A percentile compares a stretch with the other conserved stretches of the same genome.
phyloP scores from a whole-genome alignment of 1,139 yeast genomes.

The Magnusiomyces starmeri region DNA sequence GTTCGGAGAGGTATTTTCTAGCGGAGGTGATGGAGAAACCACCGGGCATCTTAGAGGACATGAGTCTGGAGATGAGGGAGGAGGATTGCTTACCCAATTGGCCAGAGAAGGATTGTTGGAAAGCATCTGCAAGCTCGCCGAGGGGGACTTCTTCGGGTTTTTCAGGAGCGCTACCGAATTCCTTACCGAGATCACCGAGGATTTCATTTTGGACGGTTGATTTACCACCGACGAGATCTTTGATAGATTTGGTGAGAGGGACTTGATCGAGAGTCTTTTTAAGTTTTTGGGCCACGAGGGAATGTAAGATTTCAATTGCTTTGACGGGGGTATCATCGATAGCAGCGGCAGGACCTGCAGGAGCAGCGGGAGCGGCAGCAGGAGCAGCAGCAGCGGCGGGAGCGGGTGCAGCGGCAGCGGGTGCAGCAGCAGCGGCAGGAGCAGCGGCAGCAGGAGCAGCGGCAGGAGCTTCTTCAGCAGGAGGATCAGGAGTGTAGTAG shows the following conservation, averaged over 20 bases:
- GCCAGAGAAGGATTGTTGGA: constrained; percentile 87
- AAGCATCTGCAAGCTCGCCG: constrained; percentile 87
- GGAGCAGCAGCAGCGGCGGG: constrained; percentile 41
- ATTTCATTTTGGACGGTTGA: constrained; percentile 98
- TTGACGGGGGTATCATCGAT: constrained; percentile 85
- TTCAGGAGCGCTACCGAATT: constrained; percentile 95
- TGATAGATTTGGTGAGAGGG: constrained; percentile 86
- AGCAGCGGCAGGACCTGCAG: constrained; percentile 72
- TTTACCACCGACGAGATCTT: constrained; percentile 96
- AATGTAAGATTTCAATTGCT: constrained; percentile 76
- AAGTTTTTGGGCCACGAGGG: constrained; percentile 89
- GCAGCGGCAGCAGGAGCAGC: constrained; percentile 25
- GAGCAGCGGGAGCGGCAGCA: constrained; percentile 48
- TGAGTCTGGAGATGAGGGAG: constrained; percentile 80
- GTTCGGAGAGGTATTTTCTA: constrained; percentile 80
- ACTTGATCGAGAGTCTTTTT: constrained; percentile 83
- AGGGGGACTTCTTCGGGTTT: constrained; percentile 98
- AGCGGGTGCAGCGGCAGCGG: constrained; percentile 37
- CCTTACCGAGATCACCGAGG: constrained; percentile 95
- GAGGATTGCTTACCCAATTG: constrained; percentile 88
- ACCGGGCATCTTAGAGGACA: constrained; percentile 98
- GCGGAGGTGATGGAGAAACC: constrained; percentile 90
- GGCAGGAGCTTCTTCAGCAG: constrained; percentile 45
- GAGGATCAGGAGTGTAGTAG: constrained; percentile 89
- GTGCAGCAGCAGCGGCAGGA: constrained; percentile 38